phyloP scores from a whole-genome alignment of 352 stramenopile species.

The Globisporangium irregulare region DNA sequence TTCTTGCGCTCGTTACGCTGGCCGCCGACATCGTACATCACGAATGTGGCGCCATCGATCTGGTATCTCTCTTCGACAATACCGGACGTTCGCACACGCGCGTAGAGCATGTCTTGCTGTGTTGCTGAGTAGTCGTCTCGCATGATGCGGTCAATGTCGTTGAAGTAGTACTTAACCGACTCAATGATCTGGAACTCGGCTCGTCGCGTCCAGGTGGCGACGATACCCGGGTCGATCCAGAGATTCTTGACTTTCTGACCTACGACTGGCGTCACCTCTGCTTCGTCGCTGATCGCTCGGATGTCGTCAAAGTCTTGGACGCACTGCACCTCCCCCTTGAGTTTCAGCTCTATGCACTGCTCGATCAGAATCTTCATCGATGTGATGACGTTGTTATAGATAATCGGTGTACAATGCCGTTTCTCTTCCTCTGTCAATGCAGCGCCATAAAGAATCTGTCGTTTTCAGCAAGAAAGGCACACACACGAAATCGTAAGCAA shows the following conservation, averaged over 20 bases:
- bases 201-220: slow-evolving; percentile 89
- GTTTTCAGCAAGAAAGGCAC: slow-evolving; percentile 10
- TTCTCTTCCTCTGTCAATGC: slow-evolving; percentile 86
- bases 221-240: slow-evolving; percentile 91
- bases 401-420: slow-evolving; percentile 82
- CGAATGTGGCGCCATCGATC: slow-evolving; percentile 94
- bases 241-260: slow-evolving; percentile 92
- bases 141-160: slow-evolving; percentile 94
- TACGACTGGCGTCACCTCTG: slow-evolving; percentile 87
- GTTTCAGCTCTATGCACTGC: slow-evolving; percentile 79
- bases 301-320: slow-evolving; percentile 82
- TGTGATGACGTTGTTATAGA: slow-evolving; percentile 91
- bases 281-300: slow-evolving; percentile 73
- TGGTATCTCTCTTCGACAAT: slow-evolving; percentile 96
- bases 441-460: slow-evolving; percentile 83
- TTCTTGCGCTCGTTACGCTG: slow-evolving; percentile 97
- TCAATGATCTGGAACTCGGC: slow-evolving; percentile 96
- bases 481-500: background rate
- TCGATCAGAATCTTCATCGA: slow-evolving; percentile 92
- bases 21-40: slow-evolving; percentile 96
- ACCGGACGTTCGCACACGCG: slow-evolving; percentile 93
- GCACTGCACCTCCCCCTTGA: slow-evolving; percentile 74
- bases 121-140: slow-evolving; percentile 90
- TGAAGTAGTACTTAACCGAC: slow-evolving; percentile 97
- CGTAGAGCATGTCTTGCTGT: slow-evolving; percentile 95